Evolutionary conservation across 805 yeast species (phyloP).

Genomic region (Geotrichum ghanense): DNA sequence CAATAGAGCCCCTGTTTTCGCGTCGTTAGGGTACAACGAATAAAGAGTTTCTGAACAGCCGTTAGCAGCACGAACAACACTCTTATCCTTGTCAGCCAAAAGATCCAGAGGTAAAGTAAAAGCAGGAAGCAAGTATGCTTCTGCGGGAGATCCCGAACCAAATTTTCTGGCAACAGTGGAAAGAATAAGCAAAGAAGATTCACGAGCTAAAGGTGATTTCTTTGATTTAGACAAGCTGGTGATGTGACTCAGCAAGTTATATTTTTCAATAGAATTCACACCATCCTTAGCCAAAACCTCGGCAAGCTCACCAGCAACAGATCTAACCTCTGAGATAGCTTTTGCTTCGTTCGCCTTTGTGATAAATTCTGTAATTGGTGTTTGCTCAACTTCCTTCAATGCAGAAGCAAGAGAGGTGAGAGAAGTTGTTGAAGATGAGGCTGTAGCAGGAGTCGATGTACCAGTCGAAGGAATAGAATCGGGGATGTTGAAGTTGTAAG

Average conservation of each 20-base stretch:
- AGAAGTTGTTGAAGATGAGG: conserved; percentile 52
- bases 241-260: conserved; percentile 55
- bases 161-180: conserved; percentile 48
- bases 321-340: conserved; percentile 42
- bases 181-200: conserved; percentile 55
- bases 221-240: conserved; percentile 63
- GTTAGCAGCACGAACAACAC: conserved; percentile 80
- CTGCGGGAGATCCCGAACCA: conserved; percentile 51
- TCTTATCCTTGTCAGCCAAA: conserved; percentile 76
- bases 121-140: conserved; percentile 58
- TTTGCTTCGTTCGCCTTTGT: conserved; percentile 39
- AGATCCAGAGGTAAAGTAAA: conserved; percentile 57
- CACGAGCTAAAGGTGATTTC: conserved; percentile 64
- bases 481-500: conserved; percentile 2
- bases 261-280: conserved; percentile 39
- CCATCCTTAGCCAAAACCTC: conserved; percentile 38
- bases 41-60: conserved; percentile 62
- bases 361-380: conserved; percentile 57
- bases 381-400: conserved; percentile 46
- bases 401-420: conserved; percentile 66
- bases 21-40: conserved; percentile 65
- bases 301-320: conserved; percentile 43
- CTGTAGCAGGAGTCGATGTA: conserved; percentile 20
- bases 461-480: conserved; percentile 8
- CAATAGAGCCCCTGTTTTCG: conserved; percentile 59